A percentile compares a stretch with the other conserved stretches of the same genome.
Evolutionary conservation across 192 early-diverging fungal genomes (phyloP).

Genomic region (Dimargaris verticillata): DNA sequence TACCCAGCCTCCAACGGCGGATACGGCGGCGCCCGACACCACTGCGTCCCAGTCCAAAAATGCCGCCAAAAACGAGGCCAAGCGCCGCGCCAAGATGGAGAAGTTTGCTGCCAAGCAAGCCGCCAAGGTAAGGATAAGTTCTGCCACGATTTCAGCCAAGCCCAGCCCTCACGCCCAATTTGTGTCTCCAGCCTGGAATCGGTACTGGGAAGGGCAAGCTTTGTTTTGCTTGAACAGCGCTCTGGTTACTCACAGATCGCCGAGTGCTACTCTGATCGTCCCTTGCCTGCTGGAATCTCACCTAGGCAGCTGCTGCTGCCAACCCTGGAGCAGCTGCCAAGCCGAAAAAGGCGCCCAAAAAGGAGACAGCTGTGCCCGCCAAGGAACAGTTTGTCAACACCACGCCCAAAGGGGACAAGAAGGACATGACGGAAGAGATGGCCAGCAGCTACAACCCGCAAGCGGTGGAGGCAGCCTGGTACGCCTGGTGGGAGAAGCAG

Average conservation of each 20-base stretch:
- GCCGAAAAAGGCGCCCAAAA: conserved; percentile 37
- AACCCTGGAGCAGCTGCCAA: too few species aligned
- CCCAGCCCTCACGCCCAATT: too few species aligned
- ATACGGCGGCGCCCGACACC: neutral
- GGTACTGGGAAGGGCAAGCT: too few species aligned
- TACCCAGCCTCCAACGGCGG: too few species aligned
- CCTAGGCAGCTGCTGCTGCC: neutral
- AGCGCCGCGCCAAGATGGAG: conserved; percentile 75
- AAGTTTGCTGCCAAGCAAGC: conserved; percentile 87
- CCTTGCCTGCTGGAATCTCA: neutral
- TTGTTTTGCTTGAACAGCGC: too few species aligned
- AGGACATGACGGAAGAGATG: conserved; percentile 57
- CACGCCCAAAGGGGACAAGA: conserved; percentile 78
- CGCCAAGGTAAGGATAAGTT: conserved; percentile 26
- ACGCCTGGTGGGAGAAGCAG: conserved; percentile 92
- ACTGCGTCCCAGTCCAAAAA: conserved; percentile 48
- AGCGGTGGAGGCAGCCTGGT: conserved; percentile 91
- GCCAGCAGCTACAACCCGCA: conserved; percentile 70
- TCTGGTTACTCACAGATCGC: too few species aligned
- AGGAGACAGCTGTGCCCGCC: conserved; percentile 25
- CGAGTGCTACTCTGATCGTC: too few species aligned
- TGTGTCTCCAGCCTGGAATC: too few species aligned
- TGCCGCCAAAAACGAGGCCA: conserved; percentile 79
- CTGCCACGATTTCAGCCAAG: too few species aligned
- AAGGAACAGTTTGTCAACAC: conserved; percentile 55